Base-by-base conservation (phyloP, 225 moss, liverwort and hornwort species). In the Physcomitrellopsis africana region DNA sequence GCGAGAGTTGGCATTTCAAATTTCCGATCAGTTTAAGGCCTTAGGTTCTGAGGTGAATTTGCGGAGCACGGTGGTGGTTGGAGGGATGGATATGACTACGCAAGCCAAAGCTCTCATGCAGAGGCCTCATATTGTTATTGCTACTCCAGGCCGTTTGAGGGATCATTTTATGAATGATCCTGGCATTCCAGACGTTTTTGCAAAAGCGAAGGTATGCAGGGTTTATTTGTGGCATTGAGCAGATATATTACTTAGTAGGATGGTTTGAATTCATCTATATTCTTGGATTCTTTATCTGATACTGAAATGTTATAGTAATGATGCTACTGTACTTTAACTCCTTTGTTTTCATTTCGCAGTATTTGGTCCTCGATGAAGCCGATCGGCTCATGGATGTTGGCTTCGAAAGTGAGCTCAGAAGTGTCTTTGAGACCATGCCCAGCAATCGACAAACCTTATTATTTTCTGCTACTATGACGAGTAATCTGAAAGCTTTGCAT, bases 391-490 rank as follows among this genome's bases (percentile, higher is more conserved):
- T 99, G 82, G 95, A 99, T 51, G 84, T 84, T 9, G 99, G 99
- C 65, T 99, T 99, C 22, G 93, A 99, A 78, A 75, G 81, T 17
- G 99, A 99, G 84, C 87, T 99, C 24, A 81, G 95, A 75, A 78
- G 75, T 27, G 85, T 92, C 51, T 87, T 99, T 51, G 81, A 86
- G 66, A 81, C 49, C 55, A 20, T 99, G 67, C 93, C 97, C 0
- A 65, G 65, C 61, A 88, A 57, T 63, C 93, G 97, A 23, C 97
- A 99, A 77, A 99, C 97, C 10, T 80, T 99, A 43, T 80, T 99
- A 10, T 95, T 99, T 63, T 99, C 97, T 76, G 97, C 97, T 41
- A 99, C 97, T n/a, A 94, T 99, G 95, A 99, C 97, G 32, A 78
- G 89, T 27, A 99, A 95, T 66, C 48, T 99, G 74, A 89, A 92